These are phyloP conservation scores for Abrus pulchellus DNA, from an alignment of 306 rosid species.

Conservation along the genomic window DNA sequence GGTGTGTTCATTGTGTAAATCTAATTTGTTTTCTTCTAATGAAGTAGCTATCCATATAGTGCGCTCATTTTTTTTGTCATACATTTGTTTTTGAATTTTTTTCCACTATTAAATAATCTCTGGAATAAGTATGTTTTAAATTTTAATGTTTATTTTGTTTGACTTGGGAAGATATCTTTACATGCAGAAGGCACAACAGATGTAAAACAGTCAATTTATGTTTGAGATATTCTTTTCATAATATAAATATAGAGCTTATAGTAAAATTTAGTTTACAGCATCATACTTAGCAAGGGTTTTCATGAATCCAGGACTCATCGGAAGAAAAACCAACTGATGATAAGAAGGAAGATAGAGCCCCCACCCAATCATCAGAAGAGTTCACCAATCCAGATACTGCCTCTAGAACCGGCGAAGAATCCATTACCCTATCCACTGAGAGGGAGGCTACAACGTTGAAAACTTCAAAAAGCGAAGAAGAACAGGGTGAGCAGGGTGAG, in stretches of 20 bases:
- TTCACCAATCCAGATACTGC: constrained; percentile 41
- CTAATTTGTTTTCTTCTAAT: constrained; percentile 14
- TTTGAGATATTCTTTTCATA: constrained; percentile 18
- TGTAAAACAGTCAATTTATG: neutral
- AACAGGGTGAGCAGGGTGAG: constrained; percentile 71
- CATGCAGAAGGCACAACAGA: neutral
- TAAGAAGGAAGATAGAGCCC: constrained; percentile 46
- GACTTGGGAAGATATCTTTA: neutral
- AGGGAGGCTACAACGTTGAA: constrained; percentile 56
- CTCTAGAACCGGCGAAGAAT: constrained; percentile 53
- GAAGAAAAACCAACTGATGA: constrained; percentile 47
- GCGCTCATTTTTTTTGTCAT: neutral
- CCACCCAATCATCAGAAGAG: constrained; percentile 30
- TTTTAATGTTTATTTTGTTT: constrained; percentile 24
- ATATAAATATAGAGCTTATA: constrained; percentile 18
- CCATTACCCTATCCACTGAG: constrained; percentile 56
- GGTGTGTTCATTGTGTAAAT: neutral
- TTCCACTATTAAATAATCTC: neutral
- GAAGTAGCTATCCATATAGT: neutral
- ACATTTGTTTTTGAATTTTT: neutral
- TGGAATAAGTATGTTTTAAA: neutral
- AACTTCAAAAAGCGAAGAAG: constrained; percentile 66
- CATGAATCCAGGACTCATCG: constrained; percentile 56
- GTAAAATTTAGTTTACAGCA: neutral
- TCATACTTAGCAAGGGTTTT: constrained; percentile 24